These are phyloP conservation scores for Epichloe gansuensis DNA, from an alignment of 2,329 filamentous ascomycete species.

Conservation along the genomic window DNA sequence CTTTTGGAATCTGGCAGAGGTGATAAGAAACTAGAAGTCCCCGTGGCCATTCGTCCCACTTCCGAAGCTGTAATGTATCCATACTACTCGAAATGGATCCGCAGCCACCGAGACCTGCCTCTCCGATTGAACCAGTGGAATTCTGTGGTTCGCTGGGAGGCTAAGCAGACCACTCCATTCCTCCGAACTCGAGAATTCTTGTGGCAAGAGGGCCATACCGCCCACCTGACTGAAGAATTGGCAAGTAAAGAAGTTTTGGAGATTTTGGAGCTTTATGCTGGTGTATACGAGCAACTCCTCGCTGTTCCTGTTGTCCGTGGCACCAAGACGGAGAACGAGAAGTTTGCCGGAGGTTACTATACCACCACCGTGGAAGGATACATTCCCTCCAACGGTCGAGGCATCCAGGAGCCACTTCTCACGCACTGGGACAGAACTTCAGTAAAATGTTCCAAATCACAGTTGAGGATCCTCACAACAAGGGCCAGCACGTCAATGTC, in stretches of 20 bases:
- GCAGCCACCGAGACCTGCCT: constrained; percentile 88
- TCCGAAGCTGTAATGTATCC: constrained; percentile 83
- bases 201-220: constrained; percentile 93
- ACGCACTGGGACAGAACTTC: constrained; percentile 95
- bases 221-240: constrained; percentile 72
- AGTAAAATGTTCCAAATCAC: constrained; percentile 99
- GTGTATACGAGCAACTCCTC: constrained; percentile 84
- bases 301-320: constrained; percentile 92
- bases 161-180: constrained; percentile 84
- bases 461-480: constrained; percentile 79
- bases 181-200: constrained; percentile 88
- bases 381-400: constrained; percentile 87
- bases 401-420: constrained; percentile 92
- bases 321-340: constrained; percentile 92
- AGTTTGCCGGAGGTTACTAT: constrained; percentile 93
- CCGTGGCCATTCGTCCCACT: constrained; percentile 55
- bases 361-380: constrained; percentile 96
- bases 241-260: constrained; percentile 80
- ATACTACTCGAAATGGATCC: constrained; percentile 95
- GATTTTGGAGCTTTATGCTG: constrained; percentile 87
- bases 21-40: constrained; percentile 81
- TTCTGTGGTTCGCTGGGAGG: constrained; percentile 85
- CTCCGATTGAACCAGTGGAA: constrained; percentile 97
- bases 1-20: constrained; percentile 42
- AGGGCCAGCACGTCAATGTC: constrained; percentile 70